Evolutionary conservation across 2,329 filamentous ascomycete genomes (phyloP).

Genomic region (Aureobasidium sp.): DNA sequence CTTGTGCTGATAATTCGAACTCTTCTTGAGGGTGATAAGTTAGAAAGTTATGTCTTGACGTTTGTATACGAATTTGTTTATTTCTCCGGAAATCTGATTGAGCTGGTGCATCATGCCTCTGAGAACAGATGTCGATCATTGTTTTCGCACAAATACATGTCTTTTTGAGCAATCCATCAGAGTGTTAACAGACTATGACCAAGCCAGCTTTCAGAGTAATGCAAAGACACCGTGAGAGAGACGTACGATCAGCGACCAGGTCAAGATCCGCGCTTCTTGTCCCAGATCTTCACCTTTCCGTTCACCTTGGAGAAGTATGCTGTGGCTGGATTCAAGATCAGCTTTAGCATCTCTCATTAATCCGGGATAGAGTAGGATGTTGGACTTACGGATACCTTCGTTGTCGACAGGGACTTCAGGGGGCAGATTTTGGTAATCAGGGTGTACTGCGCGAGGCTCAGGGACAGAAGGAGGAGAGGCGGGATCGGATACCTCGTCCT

Average conservation of each 20-base stretch:
- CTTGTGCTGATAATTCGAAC: constrained; percentile 42
- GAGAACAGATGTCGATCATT: too few species aligned
- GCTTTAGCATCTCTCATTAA: neutral
- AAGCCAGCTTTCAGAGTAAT: too few species aligned
- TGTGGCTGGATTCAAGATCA: neutral
- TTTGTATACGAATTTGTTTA: neutral
- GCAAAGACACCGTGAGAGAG: too few species aligned
- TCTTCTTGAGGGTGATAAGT: neutral
- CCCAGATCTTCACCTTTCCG: neutral
- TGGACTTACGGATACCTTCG: neutral
- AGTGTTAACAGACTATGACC: too few species aligned
- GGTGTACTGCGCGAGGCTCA: neutral
- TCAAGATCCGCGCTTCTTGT: neutral
- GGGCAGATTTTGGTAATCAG: neutral
- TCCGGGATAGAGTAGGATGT: neutral
- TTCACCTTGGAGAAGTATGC: neutral
- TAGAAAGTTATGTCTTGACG: neutral
- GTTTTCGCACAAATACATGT: too few species aligned
- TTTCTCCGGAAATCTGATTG: neutral
- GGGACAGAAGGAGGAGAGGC: neutral
- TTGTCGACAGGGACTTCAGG: neutral
- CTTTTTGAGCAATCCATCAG: too few species aligned
- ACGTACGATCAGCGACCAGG: too few species aligned
- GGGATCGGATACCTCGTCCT: neutral
- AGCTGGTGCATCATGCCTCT: too few species aligned